Conservation (phyloP, 2,329 filamentous ascomycete species). For the Orbilia brochopaga region DNA sequence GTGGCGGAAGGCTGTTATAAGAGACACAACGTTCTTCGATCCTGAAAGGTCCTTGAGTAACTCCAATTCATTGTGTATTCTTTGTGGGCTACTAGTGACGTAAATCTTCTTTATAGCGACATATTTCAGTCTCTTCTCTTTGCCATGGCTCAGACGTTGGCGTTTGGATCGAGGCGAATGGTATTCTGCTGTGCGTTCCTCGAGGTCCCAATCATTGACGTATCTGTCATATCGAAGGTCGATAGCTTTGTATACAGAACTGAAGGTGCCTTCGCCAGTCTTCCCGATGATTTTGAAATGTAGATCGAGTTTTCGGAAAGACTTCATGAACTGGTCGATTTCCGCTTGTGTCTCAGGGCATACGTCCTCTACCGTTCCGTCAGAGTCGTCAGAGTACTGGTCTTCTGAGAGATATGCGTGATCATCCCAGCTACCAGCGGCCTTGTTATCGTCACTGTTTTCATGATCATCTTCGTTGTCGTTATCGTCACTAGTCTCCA, state of each 20-base stretch:
- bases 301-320: constrained; percentile 81
- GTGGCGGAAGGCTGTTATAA: constrained; percentile 95
- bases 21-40: constrained; percentile 84
- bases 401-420: constrained; percentile 25
- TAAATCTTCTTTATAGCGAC: constrained; percentile 99
- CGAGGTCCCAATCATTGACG: constrained; percentile 83
- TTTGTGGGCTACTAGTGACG: constrained; percentile 89
- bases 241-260: constrained; percentile 97
- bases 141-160: constrained; percentile 56
- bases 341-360: constrained; percentile 74
- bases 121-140: constrained; percentile 69
- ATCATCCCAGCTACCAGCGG: constrained; percentile 15
- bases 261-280: constrained; percentile 99
- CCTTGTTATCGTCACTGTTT: constrained; percentile 12
- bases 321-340: constrained; percentile 81
- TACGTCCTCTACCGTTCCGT: constrained; percentile 58
- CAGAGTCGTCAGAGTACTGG: constrained; percentile 52
- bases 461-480: constrained; percentile 22
- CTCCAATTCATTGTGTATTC: constrained; percentile 95
- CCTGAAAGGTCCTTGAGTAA: constrained; percentile 84
- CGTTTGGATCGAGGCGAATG: constrained; percentile 61
- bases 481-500: background rate
- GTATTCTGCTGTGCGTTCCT: constrained; percentile 59
- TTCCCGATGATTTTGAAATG: constrained; percentile 91
- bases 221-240: constrained; percentile 84